These are phyloP conservation scores for Apophysomyces trapeziformis DNA, from an alignment of 371 early-diverging fungal genomes.

Conservation along the genomic window DNA sequence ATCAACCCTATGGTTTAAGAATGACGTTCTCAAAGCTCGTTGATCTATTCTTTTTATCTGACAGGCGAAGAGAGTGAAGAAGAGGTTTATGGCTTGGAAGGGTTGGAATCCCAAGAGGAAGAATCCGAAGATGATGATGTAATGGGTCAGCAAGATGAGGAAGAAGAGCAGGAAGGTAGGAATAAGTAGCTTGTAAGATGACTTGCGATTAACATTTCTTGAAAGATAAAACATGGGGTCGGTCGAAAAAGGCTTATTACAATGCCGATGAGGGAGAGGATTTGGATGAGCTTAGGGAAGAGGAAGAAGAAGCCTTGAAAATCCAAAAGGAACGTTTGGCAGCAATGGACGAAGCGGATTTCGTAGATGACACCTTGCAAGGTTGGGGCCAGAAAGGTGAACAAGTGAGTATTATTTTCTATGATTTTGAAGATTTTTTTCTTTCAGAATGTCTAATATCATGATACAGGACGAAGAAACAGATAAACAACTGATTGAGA, in stretches of 20 bases:
- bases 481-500: slow-evolving; percentile 51
- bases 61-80: slow-evolving; percentile 57
- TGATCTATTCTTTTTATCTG: slow-evolving; percentile 6
- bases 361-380: slow-evolving; percentile 73
- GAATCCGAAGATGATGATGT: slow-evolving; percentile 35
- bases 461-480: slow-evolving; percentile 30
- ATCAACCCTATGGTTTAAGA: slow-evolving; percentile 9
- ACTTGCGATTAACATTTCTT: too few species aligned
- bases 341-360: slow-evolving; percentile 88
- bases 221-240: slow-evolving; percentile 70
- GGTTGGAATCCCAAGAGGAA: slow-evolving; percentile 45
- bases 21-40: not conserved
- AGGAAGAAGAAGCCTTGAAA: slow-evolving; percentile 90
- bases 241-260: slow-evolving; percentile 72
- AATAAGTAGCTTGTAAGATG: not conserved
- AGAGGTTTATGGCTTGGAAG: slow-evolving; percentile 68
- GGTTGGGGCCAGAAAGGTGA: slow-evolving; percentile 42
- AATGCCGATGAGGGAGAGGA: slow-evolving; percentile 77
- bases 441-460: not conserved
- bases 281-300: slow-evolving; percentile 82
- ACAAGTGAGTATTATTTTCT: slow-evolving; percentile 15
- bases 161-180: slow-evolving; percentile 50
- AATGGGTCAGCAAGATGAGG: slow-evolving; percentile 42
- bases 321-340: slow-evolving; percentile 82
- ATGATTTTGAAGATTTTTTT: not conserved